Base-by-base conservation (phyloP, 225 moss, liverwort and hornwort species). In the Polytrichum formosum region DNA sequence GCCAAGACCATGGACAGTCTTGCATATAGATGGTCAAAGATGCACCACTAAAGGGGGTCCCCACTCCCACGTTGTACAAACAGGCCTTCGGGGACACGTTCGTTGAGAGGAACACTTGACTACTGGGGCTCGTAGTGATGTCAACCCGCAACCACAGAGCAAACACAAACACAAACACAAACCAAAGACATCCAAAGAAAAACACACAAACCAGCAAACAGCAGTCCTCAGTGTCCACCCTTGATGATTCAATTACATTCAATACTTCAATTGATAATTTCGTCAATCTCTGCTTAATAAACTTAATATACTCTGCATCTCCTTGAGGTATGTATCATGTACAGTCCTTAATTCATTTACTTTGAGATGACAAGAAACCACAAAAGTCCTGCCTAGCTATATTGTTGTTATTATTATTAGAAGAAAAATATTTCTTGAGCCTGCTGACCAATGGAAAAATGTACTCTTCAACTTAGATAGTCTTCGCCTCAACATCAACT, bases 101-200 rank as follows among this genome's bases (percentile, higher is more conserved):
- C 90, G 84, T 87, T 91, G 91, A 82, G 71, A 91, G 76, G 89
- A 65, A 77, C 56, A 78, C 56, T 74, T 82, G 90, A 86, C 86
- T 89, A 90, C 66, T 81, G 83, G 76, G 72, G 86, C 76, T 89
- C 82, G 82, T 72, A 72, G 55, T 65, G 72, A 90, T 86, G 90
- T 78, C 87, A 89, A 76, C 81, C 53, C 87, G 83, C 83, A 90
- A 91, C 79, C 87, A 88, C 84, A 90, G 88, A 87, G 82, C 71
- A 96, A 87, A 87, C 67, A 76, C 87, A 85, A 77, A 75, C 84
- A 87, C 89, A 82, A 84, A 88, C 84, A 87, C 83, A 88, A 90
- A 81, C 84, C 82, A 86, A 92, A 78, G 88, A 76, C 79, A 78
- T 88, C 79, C 88, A 91, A 87, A 79, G 76, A 83, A 83, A 85